phyloP scores from a whole-genome alignment of 2,329 filamentous ascomycete species.

The Clarireedia homoeocarpa region DNA sequence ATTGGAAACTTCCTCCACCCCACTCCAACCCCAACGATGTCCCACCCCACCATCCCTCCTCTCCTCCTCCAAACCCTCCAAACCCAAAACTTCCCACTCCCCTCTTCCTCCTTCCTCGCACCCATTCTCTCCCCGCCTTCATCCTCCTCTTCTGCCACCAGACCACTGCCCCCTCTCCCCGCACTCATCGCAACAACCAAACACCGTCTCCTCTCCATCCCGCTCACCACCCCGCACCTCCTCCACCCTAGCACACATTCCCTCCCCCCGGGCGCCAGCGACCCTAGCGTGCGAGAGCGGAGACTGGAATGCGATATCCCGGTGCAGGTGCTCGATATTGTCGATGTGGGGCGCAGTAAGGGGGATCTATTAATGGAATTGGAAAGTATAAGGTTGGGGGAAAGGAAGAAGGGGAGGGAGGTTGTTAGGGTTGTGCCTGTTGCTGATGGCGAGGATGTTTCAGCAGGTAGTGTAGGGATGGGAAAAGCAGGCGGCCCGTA shows the following conservation, averaged over 20 bases:
- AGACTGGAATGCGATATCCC: slow-evolving; percentile 54
- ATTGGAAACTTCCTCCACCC: neutral
- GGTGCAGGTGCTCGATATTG: slow-evolving; percentile 78
- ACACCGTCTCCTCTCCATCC: slow-evolving; percentile 69
- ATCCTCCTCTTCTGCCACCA: slow-evolving; percentile 8
- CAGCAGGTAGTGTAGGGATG: slow-evolving; percentile 3
- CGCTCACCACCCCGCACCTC: slow-evolving; percentile 57
- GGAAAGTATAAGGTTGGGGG: slow-evolving; percentile 64
- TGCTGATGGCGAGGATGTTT: slow-evolving; percentile 30
- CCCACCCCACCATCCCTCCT: neutral
- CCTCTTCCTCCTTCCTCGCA: neutral
- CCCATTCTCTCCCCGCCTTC: neutral
- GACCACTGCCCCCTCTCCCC: slow-evolving; percentile 41
- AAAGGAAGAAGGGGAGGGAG: slow-evolving; percentile 68
- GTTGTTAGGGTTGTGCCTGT: slow-evolving; percentile 60
- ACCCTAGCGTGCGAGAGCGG: slow-evolving; percentile 39
- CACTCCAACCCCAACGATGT: too few relatives aligned
- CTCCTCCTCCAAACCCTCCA: neutral
- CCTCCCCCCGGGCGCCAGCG: slow-evolving; percentile 49
- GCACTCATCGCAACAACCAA: slow-evolving; percentile 57
- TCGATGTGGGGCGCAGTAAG: slow-evolving; percentile 70
- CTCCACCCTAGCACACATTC: slow-evolving; percentile 39
- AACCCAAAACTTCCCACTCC: neutral
- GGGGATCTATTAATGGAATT: slow-evolving; percentile 86
- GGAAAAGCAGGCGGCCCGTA: slow-evolving; percentile 49